A percentile compares a stretch with the other conserved stretches of the same genome.
These are phyloP conservation scores for Colletotrichum liaoningense DNA, from an alignment of 2,329 filamentous ascomycete genomes.

Conservation along the genomic window DNA sequence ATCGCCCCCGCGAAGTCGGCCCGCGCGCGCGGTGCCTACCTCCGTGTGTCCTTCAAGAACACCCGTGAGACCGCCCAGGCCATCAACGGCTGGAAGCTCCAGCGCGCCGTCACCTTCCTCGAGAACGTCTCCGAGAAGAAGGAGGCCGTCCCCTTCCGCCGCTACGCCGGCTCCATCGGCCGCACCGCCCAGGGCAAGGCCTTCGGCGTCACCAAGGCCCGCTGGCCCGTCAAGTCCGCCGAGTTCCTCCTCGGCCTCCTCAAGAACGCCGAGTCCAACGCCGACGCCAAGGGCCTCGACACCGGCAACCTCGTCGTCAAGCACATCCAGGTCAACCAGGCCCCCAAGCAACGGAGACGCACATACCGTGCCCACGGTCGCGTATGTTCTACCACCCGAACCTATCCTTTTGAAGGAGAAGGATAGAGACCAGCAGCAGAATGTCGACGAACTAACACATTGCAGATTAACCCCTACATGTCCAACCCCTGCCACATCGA, in stretches of 20 bases:
- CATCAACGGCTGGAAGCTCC: constrained; percentile 99
- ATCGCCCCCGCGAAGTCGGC: constrained; percentile 93
- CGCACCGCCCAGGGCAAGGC: constrained; percentile 99
- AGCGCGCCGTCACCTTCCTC: constrained; percentile 95
- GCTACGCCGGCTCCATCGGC: constrained; percentile 95
- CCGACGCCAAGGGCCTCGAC: constrained; percentile 96
- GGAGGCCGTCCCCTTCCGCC: constrained; percentile 98
- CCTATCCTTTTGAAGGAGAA: not conserved
- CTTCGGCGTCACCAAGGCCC: constrained; percentile 97
- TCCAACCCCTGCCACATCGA: constrained; percentile 99
- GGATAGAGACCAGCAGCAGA: not conserved
- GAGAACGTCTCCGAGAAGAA: constrained; percentile 98
- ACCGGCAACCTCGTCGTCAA: constrained; percentile 98
- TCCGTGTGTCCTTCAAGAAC: constrained; percentile 99
- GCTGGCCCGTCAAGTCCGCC: constrained; percentile 99
- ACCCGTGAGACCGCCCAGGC: constrained; percentile 99
- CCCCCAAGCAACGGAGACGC: constrained; percentile 97
- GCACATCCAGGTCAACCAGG: constrained; percentile 99
- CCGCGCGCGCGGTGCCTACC: constrained; percentile 97
- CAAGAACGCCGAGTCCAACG: constrained; percentile 97
- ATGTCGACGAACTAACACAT: constrained; percentile 41
- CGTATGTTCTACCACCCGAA: constrained; percentile 71
- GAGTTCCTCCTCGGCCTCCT: constrained; percentile 97
- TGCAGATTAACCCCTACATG: constrained; percentile 99
- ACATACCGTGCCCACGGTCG: constrained; percentile 99